Evolutionary conservation across 495 filamentous ascomycete genomes (phyloP), one percentile per base, ranked within the genome.

Genomic region (Penicillium maclennaniae): DNA sequence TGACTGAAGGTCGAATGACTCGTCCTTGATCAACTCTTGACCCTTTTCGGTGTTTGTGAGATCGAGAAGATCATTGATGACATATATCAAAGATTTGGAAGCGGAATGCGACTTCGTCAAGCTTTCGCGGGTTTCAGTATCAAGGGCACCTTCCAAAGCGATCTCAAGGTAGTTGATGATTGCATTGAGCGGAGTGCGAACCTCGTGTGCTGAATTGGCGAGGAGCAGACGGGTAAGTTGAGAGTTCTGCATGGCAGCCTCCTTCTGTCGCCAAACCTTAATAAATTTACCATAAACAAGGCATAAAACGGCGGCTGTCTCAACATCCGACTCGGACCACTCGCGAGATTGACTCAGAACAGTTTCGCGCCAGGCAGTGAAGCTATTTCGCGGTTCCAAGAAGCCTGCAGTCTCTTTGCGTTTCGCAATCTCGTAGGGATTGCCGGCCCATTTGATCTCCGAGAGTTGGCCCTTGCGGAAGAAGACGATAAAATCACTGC

Each of bases 141-240:
- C 91, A 2, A 96, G 76, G 0, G 82, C 70, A 2, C 89, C 89
- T 67, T 97, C 92, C 3, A 97, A 72, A 0, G 92, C 92, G 56
- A 96, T 96, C 61, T 97, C 92, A 3, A 97, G 74, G 53, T 93
- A 96, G 60, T 97, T 97, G 65, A 97, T 93, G 61, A 97, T 95
- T 19, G 92, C 92, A 67, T 96, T 96, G 4, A 97, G 73, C 0
- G 92, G 92, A 0, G 92, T 97, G 27, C 92, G 87, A 15, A 97
- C 89, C 74, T 96, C 92, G 60, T 97, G 92, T 0, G 92, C 92
- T 0, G 91, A 95, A 61, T 97, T 96, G 9, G 92, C 89, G 3
- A 96, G 75, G 9, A 97, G 69, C 14, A 97, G 71, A 43, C 82
- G 77, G 2, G 89, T 96, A 16, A 97, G 73, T 39, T 90, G 84